Percentiles rank a stretch among this genome's conserved stretches.
phyloP scores from a whole-genome alignment of 306 rosid species.

The Castanea crenata region DNA sequence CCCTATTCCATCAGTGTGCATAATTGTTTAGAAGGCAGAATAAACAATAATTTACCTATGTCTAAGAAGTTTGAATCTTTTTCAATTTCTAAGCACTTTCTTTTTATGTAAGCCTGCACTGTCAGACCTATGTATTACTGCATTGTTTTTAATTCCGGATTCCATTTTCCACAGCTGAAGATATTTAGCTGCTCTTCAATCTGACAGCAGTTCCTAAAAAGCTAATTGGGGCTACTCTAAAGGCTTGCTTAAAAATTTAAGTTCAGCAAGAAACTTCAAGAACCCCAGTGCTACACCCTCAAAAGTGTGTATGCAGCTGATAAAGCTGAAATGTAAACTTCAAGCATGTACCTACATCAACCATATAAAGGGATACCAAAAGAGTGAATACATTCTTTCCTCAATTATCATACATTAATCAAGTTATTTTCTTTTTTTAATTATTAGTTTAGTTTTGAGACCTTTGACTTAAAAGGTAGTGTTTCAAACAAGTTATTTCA shows the following conservation, averaged over 20 bases:
- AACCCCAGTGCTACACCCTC: not conserved
- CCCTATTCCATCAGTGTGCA: too few species aligned
- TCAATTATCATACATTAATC: not conserved
- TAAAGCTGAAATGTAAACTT: not conserved
- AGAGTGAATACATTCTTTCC: too few species aligned
- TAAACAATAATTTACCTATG: too few species aligned
- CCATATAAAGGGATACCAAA: not conserved
- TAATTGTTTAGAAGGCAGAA: too few species aligned
- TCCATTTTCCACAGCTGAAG: not conserved
- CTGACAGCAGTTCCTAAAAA: not conserved
- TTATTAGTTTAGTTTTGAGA: not conserved
- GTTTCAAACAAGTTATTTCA: not conserved
- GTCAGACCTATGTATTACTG: too few species aligned
- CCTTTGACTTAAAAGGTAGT: not conserved
- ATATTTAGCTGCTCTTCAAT: not conserved
- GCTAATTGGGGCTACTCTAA: not conserved
- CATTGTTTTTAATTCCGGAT: too few species aligned
- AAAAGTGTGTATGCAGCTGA: not conserved
- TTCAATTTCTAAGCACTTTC: too few species aligned
- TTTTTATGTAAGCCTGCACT: too few species aligned
- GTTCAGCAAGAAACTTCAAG: not conserved
- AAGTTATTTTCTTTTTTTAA: not conserved
- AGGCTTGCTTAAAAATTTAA: not conserved
- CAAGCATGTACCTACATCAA: not conserved
- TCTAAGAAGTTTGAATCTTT: too few species aligned